Base-by-base conservation (phyloP, 2,329 filamentous ascomycete genomes). In the Colletotrichum orbiculare region DNA sequence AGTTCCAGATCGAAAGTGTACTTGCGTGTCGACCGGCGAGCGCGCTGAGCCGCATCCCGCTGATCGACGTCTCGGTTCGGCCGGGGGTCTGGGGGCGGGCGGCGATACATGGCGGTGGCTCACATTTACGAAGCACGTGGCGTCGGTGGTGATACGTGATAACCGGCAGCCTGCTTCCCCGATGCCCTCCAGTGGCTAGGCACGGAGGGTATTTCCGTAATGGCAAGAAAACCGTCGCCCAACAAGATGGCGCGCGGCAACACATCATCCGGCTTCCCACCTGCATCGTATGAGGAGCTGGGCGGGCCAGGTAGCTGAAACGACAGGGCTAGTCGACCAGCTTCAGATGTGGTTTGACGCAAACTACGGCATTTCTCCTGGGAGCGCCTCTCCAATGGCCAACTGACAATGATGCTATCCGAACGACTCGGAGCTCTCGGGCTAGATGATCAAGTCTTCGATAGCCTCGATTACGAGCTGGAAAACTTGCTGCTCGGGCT, bases 41-140 rank as follows among this genome's bases (percentile, higher is more conserved):
- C 42, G 33, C 6, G 11, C 41, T 43, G 58, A 62, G 58, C 52
- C 58, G 60, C 62, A 53, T 56, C 38, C 12, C 12, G n/a, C 25
- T 35, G 47, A 33, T 15, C 6, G 15, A 56, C 42, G 39, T 37
- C n/a, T 37, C 37, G 33, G 38, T 17, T 47, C 46, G 52, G 37
- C 11, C n/a, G 8, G 34, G 13, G 37, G 15, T 12, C 49, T 35
- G 6, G 46, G 45, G 42, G 11, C 33, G 46, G 15, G 35, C 37
- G 39, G 47, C 52, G 41, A 41, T 57, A 46, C 35, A 46, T 35
- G 42, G 9, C 11, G 34, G 12, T 39, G 41, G 50, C 39, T 60
- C 41, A n/a, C 45, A 7, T 41, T 61, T 11, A 39, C 38, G 50
- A 55, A 42, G 62, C 57, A 61, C 47, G 57, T 61, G 57, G 39